phyloP scores from a whole-genome alignment of 176 grass and related monocot species.

The Poa annua region DNA sequence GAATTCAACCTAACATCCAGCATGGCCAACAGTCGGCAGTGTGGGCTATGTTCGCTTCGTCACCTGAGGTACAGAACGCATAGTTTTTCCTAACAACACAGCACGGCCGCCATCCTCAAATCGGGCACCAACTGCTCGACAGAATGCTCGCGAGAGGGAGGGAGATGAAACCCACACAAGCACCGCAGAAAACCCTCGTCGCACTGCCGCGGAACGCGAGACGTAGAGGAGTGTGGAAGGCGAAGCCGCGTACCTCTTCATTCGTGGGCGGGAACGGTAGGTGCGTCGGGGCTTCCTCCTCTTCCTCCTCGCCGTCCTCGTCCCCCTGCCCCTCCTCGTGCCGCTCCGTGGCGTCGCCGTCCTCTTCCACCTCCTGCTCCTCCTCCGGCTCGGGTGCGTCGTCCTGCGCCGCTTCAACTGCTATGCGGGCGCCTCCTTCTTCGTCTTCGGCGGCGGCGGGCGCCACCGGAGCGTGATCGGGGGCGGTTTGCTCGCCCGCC shows the following conservation, averaged over 20 bases:
- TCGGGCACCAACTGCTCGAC: slow-evolving; percentile 24
- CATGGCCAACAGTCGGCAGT: not conserved
- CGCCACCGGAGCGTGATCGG: slow-evolving; percentile 16
- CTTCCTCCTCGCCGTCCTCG: not conserved
- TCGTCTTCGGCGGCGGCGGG: not conserved
- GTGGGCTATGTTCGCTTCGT: not conserved
- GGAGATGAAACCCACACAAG: not conserved
- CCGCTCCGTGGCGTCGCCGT: not conserved
- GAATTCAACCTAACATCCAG: slow-evolving; percentile 6
- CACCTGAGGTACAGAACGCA: not conserved
- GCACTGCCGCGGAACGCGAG: not conserved
- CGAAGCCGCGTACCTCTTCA: slow-evolving; percentile 56
- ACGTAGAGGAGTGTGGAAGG: not conserved
- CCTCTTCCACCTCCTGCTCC: not conserved
- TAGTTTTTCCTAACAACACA: slow-evolving; percentile 2
- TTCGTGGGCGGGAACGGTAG: slow-evolving; percentile 84
- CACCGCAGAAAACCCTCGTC: not conserved
- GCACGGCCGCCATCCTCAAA: not conserved
- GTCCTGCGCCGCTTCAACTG: slow-evolving; percentile 20
- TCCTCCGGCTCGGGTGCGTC: not conserved
- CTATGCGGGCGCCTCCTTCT: not conserved
- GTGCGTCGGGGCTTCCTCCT: slow-evolving; percentile 60
- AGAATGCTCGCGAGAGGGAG: slow-evolving; percentile 17
- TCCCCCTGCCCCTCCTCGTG: not conserved
- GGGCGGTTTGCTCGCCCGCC: not conserved